Base-by-base conservation (phyloP, 371 early-diverging fungal species). In the Syncephalis plumigaleata region DNA sequence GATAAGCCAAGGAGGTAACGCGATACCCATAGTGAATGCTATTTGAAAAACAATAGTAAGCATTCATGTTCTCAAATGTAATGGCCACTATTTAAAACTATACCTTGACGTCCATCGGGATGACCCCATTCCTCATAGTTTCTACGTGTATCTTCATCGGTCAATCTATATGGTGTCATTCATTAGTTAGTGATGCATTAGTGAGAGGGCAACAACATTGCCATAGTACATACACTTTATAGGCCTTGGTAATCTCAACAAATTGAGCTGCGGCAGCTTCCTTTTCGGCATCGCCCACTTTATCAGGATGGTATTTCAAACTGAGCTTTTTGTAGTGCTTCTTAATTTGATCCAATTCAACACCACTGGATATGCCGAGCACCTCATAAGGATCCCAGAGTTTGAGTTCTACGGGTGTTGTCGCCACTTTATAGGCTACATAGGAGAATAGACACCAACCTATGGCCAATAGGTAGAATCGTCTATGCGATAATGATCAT, bases 71-170 rank as follows among this genome's bases (percentile, higher is more conserved):
- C 11, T 17, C 4, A 42, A 20, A 3, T 24, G 23, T 16, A 45
- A 2, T n/a, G 11, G 11, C 11, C 31, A 7, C 4, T 31, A 11
- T 11, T 7, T 31, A 45, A 17, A 26, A 26, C 39, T 8, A 25
- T 45, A 53, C 53, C 77, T 62, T 83, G 80, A 54, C 79, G 86
- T 22, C 97, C 97, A 61, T 96, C 97, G 15, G 97, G 95, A 59
- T 95, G 87, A 42, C 96, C 96, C 52, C 73, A 91, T 61, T 93
- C 85, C 52, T 91, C 92, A 65, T 78, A 96, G 61, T 86, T 88
- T 55, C 77, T 77, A 48, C 87, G 74, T 2, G 82, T 80, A 50
- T 77, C 89, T 9, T 87, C 87, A 59, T 96, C 86, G 2, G 96
- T 96, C 59, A 96, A 67, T 20, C 82, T 82, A 63, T n/a, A n/a